Base-by-base conservation (phyloP, 208 protist genomes). In the Porcisia hertigi region DNA sequence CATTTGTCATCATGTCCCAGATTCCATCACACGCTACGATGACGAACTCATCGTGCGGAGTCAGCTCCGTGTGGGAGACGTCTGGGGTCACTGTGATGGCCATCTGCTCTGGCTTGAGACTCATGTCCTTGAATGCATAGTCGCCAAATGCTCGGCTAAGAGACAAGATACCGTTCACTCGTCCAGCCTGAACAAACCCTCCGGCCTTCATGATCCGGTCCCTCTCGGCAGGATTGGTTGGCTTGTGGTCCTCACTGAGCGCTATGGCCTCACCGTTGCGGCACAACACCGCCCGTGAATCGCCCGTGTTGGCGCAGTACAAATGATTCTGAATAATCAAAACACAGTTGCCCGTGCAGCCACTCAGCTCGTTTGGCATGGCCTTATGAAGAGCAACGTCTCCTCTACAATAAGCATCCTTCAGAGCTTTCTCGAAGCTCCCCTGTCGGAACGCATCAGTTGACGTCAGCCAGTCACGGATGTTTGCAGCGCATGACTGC, bases 191-290 rank as follows among this genome's bases (percentile, higher is more conserved):
- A 41, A 99, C 96, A 86, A 89, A 98, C 12, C 92, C 93, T 30
- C 95, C 96, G 36, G 97, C 95, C 18, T 81, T 89, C 55, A 74
- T 82, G 54, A 99, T 98, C 3, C 98, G 91, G 55, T 93, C 83
- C 43, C 75, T 86, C 75, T 99, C 96, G 30, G 74, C 81, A 2
- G 76, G 80, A 60, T 98, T 92, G 2, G 77, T 97, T 1, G 97
- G 97, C 80, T 98, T 98, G 85, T 99, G 98, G 80, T 99, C 98
- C 57, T 97, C 94, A 60, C 92, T 97, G n/a, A 99, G 74, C 18
- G 95, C 88, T 72, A 98, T 87, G 47, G 95, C 94, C 57, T 86
- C 81, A 12, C 97, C 97, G 39, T 84, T 87, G 4, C 92, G 85
- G 67, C 92, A 98, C 30, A 98, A 71, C 0, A 99, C 93, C 7